phyloP scores from a whole-genome alignment of 352 stramenopile species.

The Phytophthora melonis region DNA sequence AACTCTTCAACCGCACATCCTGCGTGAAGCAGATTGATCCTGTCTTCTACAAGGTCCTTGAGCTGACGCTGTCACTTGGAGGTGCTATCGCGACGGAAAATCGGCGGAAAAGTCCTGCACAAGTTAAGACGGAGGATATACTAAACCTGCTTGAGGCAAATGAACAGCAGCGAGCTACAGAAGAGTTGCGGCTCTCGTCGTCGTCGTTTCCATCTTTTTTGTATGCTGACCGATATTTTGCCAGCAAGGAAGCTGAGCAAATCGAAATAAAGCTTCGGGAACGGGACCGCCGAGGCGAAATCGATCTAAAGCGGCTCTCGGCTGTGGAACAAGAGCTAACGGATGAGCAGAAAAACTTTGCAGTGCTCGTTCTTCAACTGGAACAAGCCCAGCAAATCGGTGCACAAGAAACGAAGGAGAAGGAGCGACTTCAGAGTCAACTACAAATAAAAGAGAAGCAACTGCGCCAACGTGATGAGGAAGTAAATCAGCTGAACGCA shows the following conservation, averaged over 20 bases:
- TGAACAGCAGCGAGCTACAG: slow-evolving; percentile 27
- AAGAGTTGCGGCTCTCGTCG: slow-evolving; percentile 12
- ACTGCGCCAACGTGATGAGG: slow-evolving; percentile 13
- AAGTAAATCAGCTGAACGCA: slow-evolving; percentile 36
- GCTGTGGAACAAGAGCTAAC: slow-evolving; percentile 73
- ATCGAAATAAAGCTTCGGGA: slow-evolving; percentile 36
- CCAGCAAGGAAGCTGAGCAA: slow-evolving; percentile 29
- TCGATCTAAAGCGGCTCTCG: slow-evolving; percentile 62
- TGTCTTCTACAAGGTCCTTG: slow-evolving; percentile 49
- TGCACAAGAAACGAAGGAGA: slow-evolving; percentile 6
- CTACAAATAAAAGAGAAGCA: slow-evolving; percentile 17
- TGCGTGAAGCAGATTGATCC: slow-evolving; percentile 57
- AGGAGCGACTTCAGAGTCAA: background rate
- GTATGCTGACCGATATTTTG: slow-evolving; percentile 60
- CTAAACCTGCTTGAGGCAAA: slow-evolving; percentile 39
- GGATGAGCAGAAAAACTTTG: slow-evolving; percentile 78
- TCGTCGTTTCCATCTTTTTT: slow-evolving; percentile 59
- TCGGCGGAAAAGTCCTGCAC: background rate
- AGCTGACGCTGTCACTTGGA: slow-evolving; percentile 31
- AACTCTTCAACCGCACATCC: slow-evolving; percentile 63
- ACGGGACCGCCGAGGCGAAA: slow-evolving; percentile 39
- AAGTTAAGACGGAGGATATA: slow-evolving; percentile 23
- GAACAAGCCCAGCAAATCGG: slow-evolving; percentile 52
- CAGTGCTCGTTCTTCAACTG: slow-evolving; percentile 67
- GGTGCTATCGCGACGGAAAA: slow-evolving; percentile 4